phyloP scores from a whole-genome alignment of 2,329 filamentous ascomycete species.

The Penicillium thymicola region DNA sequence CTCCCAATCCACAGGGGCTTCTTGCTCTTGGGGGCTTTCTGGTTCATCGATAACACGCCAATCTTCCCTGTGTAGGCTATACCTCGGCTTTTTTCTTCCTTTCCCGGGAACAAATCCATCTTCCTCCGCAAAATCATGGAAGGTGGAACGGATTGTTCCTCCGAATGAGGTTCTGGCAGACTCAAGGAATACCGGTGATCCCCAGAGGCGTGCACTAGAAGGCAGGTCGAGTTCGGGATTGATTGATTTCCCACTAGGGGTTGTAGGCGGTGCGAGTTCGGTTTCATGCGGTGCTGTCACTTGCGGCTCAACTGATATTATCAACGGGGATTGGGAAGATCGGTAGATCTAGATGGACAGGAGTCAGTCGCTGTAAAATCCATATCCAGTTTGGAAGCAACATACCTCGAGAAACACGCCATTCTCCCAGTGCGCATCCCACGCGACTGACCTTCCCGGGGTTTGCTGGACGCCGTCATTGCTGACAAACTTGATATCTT shows the following conservation, averaged over 20 bases:
- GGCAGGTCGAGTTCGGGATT: slow-evolving; percentile 3
- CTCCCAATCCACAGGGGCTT: slow-evolving; percentile 26
- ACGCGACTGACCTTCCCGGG: slow-evolving; percentile 56
- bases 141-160: slow-evolving; percentile 60
- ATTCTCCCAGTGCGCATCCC: slow-evolving; percentile 52
- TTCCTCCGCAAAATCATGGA: slow-evolving; percentile 66
- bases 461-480: slow-evolving; percentile 52
- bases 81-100: slow-evolving; percentile 67
- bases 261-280: slow-evolving; percentile 22
- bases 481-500: slow-evolving; percentile 63
- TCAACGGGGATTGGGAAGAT: slow-evolving; percentile 23
- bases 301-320: slow-evolving; percentile 53
- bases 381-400: background rate
- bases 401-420: slow-evolving; percentile 38
- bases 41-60: slow-evolving; percentile 75
- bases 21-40: slow-evolving; percentile 62
- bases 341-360: slow-evolving; percentile 25
- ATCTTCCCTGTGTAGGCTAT: slow-evolving; percentile 61
- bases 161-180: slow-evolving; percentile 67
- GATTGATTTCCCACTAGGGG: slow-evolving; percentile 22
- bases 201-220: slow-evolving; percentile 55
- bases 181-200: slow-evolving; percentile 78
- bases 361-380: background rate
- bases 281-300: slow-evolving; percentile 22
- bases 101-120: slow-evolving; percentile 59